These are phyloP conservation scores for Nidularia pulvinata DNA, from an alignment of 768 basidiomycete genomes.

Conservation along the genomic window DNA sequence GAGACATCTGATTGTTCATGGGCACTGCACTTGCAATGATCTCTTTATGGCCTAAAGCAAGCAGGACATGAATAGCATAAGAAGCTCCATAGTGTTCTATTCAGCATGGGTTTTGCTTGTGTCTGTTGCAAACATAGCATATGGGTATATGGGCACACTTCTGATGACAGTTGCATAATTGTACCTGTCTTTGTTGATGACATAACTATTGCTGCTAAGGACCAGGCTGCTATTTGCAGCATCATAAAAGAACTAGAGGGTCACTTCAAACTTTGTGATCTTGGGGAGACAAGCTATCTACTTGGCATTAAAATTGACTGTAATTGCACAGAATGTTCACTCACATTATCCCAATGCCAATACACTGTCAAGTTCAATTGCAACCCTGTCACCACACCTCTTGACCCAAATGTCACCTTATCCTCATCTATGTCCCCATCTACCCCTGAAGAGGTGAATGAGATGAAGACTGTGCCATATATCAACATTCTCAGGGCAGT, in stretches of 20 bases:
- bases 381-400: constrained; percentile 25
- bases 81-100: constrained; percentile 17
- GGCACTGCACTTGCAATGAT: constrained; percentile 20
- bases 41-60: constrained; percentile 43
- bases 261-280: constrained; percentile 10
- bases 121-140: constrained; percentile 7
- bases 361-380: constrained; percentile 9
- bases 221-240: background rate
- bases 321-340: constrained; percentile 4
- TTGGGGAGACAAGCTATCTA: constrained; percentile 11
- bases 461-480: constrained; percentile 24
- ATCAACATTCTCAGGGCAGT: constrained; percentile 22
- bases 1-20: constrained; percentile 4
- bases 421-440: constrained; percentile 12
- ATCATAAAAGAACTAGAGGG: constrained; percentile 5
- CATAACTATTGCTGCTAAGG: constrained; percentile 9
- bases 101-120: constrained; percentile 21
- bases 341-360: background rate
- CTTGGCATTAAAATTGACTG: constrained; percentile 16
- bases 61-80: constrained; percentile 32
- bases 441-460: constrained; percentile 12
- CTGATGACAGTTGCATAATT: constrained; percentile 12
- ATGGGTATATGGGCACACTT: background rate
- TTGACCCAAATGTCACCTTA: constrained; percentile 19
- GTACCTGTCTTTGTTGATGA: constrained; percentile 28